These are phyloP conservation scores for Trametes coccinea DNA, from an alignment of 768 basidiomycete species.

Conservation along the genomic window DNA sequence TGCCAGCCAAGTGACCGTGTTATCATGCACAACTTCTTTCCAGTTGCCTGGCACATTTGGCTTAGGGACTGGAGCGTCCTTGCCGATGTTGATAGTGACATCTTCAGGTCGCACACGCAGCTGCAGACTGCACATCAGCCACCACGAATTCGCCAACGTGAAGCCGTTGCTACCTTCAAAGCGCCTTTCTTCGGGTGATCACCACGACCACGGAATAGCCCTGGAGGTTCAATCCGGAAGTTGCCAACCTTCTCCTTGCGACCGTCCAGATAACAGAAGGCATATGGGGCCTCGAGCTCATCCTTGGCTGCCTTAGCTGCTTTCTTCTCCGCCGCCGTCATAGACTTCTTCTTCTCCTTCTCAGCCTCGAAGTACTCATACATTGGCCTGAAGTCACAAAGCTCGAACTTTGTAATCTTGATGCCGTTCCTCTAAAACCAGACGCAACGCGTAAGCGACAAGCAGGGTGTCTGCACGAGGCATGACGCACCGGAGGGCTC, in stretches of 20 bases:
- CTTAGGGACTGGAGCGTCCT: conserved; percentile 68
- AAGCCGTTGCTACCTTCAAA: conserved; percentile 63
- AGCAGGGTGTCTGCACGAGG: not conserved
- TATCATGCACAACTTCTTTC: conserved; percentile 87
- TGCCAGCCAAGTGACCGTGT: conserved; percentile 98
- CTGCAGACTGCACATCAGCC: conserved; percentile 39
- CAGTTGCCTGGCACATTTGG: conserved; percentile 92
- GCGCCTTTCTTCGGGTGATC: conserved; percentile 98
- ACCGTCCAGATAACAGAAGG: conserved; percentile 86
- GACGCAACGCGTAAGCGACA: not conserved
- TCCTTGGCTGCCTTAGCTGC: conserved; percentile 85
- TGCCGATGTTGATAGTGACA: conserved; percentile 92
- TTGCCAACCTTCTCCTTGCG: conserved; percentile 98
- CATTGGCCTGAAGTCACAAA: conserved; percentile 95
- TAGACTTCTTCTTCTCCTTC: conserved; percentile 88
- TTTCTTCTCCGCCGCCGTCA: conserved; percentile 89
- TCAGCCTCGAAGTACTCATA: conserved; percentile 90
- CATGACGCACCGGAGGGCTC: conserved; percentile 73
- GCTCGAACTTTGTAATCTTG: conserved; percentile 71
- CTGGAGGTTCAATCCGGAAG: conserved; percentile 97
- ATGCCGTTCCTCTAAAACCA: conserved; percentile 60
- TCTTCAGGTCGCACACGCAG: conserved; percentile 90
- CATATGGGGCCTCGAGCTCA: conserved; percentile 80
- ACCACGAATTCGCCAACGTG: not conserved
- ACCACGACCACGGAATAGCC: conserved; percentile 96